phyloP scores from a whole-genome alignment of 2,329 filamentous ascomycete species.

The Neofusicoccum sp. region DNA sequence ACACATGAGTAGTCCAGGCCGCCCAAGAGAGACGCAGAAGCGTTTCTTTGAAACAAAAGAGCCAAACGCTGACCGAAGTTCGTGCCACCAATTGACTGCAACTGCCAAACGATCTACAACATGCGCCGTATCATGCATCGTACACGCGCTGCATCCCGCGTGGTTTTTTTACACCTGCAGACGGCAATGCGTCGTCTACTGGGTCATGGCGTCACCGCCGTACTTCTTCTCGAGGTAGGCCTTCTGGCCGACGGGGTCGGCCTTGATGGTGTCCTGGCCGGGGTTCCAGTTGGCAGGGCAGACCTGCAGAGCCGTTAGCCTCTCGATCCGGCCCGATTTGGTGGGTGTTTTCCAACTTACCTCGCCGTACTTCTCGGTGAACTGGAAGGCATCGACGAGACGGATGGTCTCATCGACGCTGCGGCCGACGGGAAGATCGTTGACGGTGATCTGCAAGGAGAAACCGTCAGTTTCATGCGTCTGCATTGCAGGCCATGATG shows the following conservation, averaged over 20 bases:
- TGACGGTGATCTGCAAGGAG: slow-evolving; percentile 57
- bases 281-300: slow-evolving; percentile 46
- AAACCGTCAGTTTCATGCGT: slow-evolving; percentile 18
- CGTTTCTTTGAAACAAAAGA: not conserved
- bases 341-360: slow-evolving; percentile 20
- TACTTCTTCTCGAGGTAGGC: slow-evolving; percentile 36
- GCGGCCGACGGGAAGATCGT: slow-evolving; percentile 64
- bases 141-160: not conserved
- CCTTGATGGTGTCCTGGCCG: slow-evolving; percentile 41
- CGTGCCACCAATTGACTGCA: not conserved
- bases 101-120: not conserved
- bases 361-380: slow-evolving; percentile 44
- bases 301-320: slow-evolving; percentile 24
- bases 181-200: slow-evolving; percentile 9
- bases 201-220: slow-evolving; percentile 25
- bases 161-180: not conserved
- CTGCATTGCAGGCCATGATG: not conserved
- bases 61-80: not conserved
- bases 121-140: slow-evolving; percentile 9
- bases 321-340: not conserved
- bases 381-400: slow-evolving; percentile 52
- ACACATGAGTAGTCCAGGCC: not conserved
- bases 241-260: slow-evolving; percentile 40
- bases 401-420: slow-evolving; percentile 64
- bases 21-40: not conserved